Evolutionary conservation across 805 yeast genomes (phyloP).

Genomic region (Candida stauntonica): DNA sequence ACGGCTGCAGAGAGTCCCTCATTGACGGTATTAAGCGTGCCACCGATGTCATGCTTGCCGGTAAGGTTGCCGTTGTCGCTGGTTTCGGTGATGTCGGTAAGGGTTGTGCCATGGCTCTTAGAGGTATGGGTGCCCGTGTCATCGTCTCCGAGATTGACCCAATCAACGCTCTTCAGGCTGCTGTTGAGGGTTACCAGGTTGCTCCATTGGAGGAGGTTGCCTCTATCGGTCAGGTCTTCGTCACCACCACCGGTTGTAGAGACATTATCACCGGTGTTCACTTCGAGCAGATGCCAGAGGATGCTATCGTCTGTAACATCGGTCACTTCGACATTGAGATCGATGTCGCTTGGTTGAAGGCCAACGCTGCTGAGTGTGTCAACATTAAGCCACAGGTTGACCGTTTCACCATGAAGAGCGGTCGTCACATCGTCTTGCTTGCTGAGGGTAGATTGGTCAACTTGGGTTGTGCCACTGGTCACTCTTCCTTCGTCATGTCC

Average conservation of each 20-base stretch:
- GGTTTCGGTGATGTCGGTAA: conserved; percentile 99
- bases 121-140: conserved; percentile 99
- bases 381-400: conserved; percentile 99
- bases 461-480: conserved; percentile 99
- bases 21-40: conserved; percentile 99
- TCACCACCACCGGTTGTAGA: conserved; percentile 99
- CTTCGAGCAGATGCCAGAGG: conserved; percentile 94
- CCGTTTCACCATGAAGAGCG: conserved; percentile 85
- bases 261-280: conserved; percentile 90
- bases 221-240: conserved; percentile 90
- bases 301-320: conserved; percentile 98
- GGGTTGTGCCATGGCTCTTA: conserved; percentile 99
- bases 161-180: conserved; percentile 98
- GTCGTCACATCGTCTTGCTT: conserved; percentile 90
- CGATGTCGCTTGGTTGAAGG: conserved; percentile 98
- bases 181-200: conserved; percentile 98
- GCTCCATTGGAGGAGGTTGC: conserved; percentile 94
- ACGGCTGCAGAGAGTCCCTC: conserved; percentile 99
- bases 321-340: conserved; percentile 99
- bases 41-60: conserved; percentile 99
- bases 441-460: conserved; percentile 99
- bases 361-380: conserved; percentile 86
- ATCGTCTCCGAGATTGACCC: conserved; percentile 97
- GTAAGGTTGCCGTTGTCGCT: conserved; percentile 97
- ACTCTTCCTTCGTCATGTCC: conserved; percentile 98